Percentiles rank a stretch among this genome's conserved stretches.
phyloP scores from a whole-genome alignment of 2,329 filamentous ascomycete genomes.

The Microdochium paspali region DNA sequence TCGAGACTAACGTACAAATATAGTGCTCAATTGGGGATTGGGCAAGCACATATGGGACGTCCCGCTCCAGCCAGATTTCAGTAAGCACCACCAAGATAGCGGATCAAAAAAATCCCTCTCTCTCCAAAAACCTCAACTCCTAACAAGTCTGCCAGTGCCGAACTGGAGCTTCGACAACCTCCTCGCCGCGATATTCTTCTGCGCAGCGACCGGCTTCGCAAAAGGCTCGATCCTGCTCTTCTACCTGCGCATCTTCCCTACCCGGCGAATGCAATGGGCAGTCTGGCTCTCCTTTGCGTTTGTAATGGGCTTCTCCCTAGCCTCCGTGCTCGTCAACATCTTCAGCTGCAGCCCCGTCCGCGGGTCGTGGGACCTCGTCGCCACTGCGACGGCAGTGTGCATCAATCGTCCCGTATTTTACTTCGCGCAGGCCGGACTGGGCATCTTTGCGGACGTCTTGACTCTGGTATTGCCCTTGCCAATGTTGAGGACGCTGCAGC shows the following conservation, averaged over 20 bases:
- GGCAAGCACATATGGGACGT: slow-evolving; percentile 13
- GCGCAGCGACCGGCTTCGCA: slow-evolving; percentile 10
- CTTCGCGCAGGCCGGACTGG: slow-evolving; percentile 15
- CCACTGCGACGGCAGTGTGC: slow-evolving; percentile 10
- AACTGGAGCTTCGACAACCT: slow-evolving; percentile 7
- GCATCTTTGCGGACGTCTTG: slow-evolving; percentile 14
- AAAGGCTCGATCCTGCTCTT: slow-evolving; percentile 16
- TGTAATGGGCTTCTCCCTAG: slow-evolving; percentile 11
- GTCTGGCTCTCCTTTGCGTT: slow-evolving; percentile 13
- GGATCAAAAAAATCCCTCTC: slow-evolving; percentile 4
- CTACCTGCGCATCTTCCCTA: slow-evolving; percentile 16
- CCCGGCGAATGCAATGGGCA: slow-evolving; percentile 8
- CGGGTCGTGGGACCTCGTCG: slow-evolving; percentile 13
- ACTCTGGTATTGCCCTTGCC: slow-evolving; percentile 26
- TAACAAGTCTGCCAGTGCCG: slow-evolving; percentile 1
- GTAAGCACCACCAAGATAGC: neutral
- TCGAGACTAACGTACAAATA: neutral
- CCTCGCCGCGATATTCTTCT: slow-evolving; percentile 10
- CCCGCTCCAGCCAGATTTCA: slow-evolving; percentile 1
- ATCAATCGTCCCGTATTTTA: slow-evolving; percentile 16
- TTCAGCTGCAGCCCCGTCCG: slow-evolving; percentile 15
- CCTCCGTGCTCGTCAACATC: slow-evolving; percentile 13
- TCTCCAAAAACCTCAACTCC: slow-evolving; percentile 1
- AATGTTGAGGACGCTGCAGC: slow-evolving; percentile 31
- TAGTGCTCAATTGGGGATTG: slow-evolving; percentile 11